A percentile compares a stretch with the other conserved stretches of the same genome.
phyloP scores from a whole-genome alignment of 2,329 filamentous ascomycete species.

The Sporothrix brunneoviolacea region DNA sequence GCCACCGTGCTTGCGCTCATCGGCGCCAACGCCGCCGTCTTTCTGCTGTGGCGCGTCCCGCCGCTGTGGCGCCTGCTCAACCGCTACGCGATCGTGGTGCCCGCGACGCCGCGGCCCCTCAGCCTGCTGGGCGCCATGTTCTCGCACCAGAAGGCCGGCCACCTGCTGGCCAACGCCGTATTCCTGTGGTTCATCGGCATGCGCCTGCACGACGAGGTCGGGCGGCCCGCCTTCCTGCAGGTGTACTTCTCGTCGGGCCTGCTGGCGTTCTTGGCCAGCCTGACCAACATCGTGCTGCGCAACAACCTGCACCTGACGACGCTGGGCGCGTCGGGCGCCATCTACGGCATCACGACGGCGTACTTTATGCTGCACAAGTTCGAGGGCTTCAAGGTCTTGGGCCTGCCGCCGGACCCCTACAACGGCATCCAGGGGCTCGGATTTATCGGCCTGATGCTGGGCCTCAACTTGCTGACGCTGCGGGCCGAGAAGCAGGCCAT shows the following conservation, averaged over 20 bases:
- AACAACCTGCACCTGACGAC: constrained; percentile 43
- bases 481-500: constrained; percentile 37
- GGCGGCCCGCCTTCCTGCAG: constrained; percentile 61
- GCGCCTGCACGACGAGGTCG: constrained; percentile 62
- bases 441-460: constrained; percentile 45
- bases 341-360: constrained; percentile 54
- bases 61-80: constrained; percentile 61
- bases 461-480: constrained; percentile 43
- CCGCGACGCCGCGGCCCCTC: constrained; percentile 57
- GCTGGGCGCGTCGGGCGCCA: constrained; percentile 60
- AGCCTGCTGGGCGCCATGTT: constrained; percentile 59
- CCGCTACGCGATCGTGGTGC: constrained; percentile 58
- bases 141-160: constrained; percentile 58
- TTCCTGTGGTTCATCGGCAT: constrained; percentile 61
- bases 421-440: constrained; percentile 48
- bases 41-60: constrained; percentile 55
- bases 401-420: constrained; percentile 47
- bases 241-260: constrained; percentile 56
- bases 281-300: constrained; percentile 43
- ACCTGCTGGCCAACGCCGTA: constrained; percentile 59
- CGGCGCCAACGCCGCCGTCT: constrained; percentile 51
- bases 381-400: constrained; percentile 52
- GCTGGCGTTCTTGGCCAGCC: constrained; percentile 51
- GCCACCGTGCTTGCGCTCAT: constrained; percentile 60
- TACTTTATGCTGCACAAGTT: constrained; percentile 54